Evolutionary conservation across 176 grass and related monocot genomes (phyloP).

Genomic region (Oryza australiensis): DNA sequence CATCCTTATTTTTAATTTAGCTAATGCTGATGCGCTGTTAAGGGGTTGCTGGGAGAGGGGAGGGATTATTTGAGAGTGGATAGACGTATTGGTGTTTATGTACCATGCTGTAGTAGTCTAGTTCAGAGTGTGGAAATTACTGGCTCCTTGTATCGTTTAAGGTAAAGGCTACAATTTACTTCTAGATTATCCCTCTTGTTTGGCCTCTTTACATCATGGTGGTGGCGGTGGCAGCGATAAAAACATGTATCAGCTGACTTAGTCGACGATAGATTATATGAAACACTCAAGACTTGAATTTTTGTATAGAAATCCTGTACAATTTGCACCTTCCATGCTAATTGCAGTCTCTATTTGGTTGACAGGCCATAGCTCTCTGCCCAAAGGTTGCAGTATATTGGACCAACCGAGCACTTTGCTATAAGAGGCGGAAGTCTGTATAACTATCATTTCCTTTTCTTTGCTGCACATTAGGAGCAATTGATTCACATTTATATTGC

Average conservation of each 20-base stretch:
- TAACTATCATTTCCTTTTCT: constrained; percentile 34
- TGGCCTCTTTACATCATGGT: not conserved
- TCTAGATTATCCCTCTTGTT: not conserved
- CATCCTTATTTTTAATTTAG: constrained; percentile 1
- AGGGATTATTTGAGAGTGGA: not conserved
- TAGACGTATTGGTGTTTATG: not conserved
- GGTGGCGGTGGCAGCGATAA: not conserved
- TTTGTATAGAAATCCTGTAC: not conserved
- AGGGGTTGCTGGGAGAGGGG: not conserved
- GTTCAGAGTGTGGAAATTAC: not conserved
- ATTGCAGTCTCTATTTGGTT: constrained; percentile 38
- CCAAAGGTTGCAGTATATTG: constrained; percentile 70
- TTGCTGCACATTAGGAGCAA: constrained; percentile 25
- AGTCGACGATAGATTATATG: not conserved
- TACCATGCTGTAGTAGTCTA: not conserved
- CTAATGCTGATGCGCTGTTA: not conserved
- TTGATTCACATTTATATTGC: not conserved
- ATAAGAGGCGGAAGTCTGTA: constrained; percentile 76
- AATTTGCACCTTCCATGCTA: constrained; percentile 1
- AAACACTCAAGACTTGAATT: not conserved
- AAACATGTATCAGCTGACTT: not conserved
- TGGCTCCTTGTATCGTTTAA: not conserved
- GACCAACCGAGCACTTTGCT: constrained; percentile 86
- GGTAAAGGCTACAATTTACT: not conserved
- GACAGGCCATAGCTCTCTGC: constrained; percentile 81